These are phyloP conservation scores for Penicillium paxilli DNA, from an alignment of 495 filamentous ascomycete species.

Conservation along the genomic window DNA sequence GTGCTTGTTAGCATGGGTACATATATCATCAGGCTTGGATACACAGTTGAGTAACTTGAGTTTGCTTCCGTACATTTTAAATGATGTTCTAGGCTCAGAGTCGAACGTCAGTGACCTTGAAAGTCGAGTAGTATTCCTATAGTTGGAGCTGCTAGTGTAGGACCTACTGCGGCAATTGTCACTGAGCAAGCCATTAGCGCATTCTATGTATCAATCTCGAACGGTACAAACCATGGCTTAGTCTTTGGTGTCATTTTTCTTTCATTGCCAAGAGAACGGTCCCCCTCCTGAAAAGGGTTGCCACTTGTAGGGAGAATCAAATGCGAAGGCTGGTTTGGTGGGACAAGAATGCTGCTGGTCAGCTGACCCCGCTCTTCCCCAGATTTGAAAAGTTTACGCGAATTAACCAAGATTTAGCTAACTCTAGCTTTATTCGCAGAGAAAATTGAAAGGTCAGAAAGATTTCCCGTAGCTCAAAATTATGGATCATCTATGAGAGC, in stretches of 20 bases:
- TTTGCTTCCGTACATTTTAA: conserved; percentile 5
- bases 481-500: no score
- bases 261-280: no score
- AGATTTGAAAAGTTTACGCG: neutral
- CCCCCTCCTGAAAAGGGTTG: neutral
- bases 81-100: conserved; percentile 8
- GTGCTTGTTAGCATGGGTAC: neutral
- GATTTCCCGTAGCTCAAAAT: no score
- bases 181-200: conserved; percentile 1
- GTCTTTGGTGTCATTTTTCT: conserved; percentile 4
- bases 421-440: no score
- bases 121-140: no score
- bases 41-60: neutral
- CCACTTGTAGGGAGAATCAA: neutral
- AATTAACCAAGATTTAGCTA: no score
- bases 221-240: conserved; percentile 8
- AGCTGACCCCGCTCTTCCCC: neutral
- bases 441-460: no score
- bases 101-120: neutral
- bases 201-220: neutral
- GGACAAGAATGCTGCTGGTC: neutral
- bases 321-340: neutral
- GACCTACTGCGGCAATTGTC: conserved; percentile 13
- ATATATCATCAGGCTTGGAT: neutral
- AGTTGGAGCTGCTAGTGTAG: neutral